Evolutionary conservation across 371 early-diverging fungal species (phyloP), one percentile per base, ranked within the genome.

Genomic region (Lichtheimia hyalospora): DNA sequence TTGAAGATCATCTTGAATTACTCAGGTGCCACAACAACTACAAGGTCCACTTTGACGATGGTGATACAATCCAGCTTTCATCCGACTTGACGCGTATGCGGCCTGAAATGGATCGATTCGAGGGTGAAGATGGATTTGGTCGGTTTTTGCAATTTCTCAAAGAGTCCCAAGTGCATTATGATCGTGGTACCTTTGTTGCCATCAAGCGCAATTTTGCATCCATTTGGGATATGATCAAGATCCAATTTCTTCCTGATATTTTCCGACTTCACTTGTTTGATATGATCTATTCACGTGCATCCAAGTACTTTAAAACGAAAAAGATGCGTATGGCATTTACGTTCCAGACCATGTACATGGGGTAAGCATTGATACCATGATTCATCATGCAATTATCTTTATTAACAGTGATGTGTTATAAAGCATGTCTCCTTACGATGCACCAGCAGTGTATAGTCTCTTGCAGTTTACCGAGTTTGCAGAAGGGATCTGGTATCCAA

Each of bases 401-500:
- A 34, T 34, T 54, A 5, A 24, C 49, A 39, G 24, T 42, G 23
- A 49, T 57, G 3, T 39, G 28, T 58, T 44, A 54, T 65, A 20
- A 73, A 86, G 88, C 14, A 85, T 85, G 86, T 81, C 80, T 12
- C 88, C 88, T 40, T 88, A 74, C 64, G 86, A 88, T 58, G 85
- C 86, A 14, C 86, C 88, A 4, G 88, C 80, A 14, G 83, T 84
- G 3, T 88, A 86, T 55, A 82, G 74, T 59, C 61, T 88, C 43
- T 61, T 88, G 18, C 79, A 80, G 46, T 88, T 83, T 60, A 82
- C 88, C 0, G 88, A 87, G 52, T 77, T 83, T 55, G 80, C 85
- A 12, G 86, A 85, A 64, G 85, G 84, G 48, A 83, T 88, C 44
- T 84, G 81, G 81, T 88, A 88, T 66, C 88, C 86, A 14, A 73